Evolutionary conservation across 2,329 filamentous ascomycete genomes (phyloP).

Genomic region (Cladorrhinum sp.): DNA sequence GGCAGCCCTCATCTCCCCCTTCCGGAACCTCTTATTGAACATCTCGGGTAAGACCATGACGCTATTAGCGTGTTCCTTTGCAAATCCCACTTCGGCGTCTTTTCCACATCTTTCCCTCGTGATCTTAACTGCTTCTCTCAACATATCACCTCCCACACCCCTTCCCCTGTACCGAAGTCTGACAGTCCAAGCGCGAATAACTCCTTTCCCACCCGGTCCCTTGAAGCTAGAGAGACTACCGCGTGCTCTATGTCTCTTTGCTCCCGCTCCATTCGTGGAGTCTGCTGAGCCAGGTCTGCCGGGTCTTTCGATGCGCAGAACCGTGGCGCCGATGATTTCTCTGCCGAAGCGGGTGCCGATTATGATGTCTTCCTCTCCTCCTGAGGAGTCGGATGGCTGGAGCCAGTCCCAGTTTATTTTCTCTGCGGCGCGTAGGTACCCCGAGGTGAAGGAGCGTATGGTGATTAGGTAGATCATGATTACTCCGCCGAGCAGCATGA

Average conservation of each 20-base stretch:
- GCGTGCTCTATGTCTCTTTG: constrained; percentile 19
- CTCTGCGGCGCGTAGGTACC: constrained; percentile 64
- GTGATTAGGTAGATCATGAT: constrained; percentile 61
- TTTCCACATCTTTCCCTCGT: constrained; percentile 67
- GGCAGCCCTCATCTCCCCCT: constrained; percentile 56
- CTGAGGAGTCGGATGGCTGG: constrained; percentile 33
- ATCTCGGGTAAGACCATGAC: constrained; percentile 57
- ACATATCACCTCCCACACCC: constrained; percentile 68
- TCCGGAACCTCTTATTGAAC: constrained; percentile 61
- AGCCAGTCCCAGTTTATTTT: constrained; percentile 62
- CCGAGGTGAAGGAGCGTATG: constrained; percentile 57
- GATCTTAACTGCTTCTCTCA: constrained; percentile 68
- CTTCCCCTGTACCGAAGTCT: constrained; percentile 64
- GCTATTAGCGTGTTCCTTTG: constrained; percentile 73
- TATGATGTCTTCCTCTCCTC: constrained; percentile 53
- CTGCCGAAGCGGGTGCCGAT: constrained; percentile 66
- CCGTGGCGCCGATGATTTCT: constrained; percentile 67
- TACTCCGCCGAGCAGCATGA: constrained; percentile 58
- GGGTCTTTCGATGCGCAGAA: constrained; percentile 61
- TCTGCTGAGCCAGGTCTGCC: not conserved
- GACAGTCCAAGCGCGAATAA: constrained; percentile 83
- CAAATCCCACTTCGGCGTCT: constrained; percentile 68
- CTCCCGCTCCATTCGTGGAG: constrained; percentile 1
- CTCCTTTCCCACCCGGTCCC: constrained; percentile 55
- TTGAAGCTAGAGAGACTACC: constrained; percentile 36